A percentile compares a stretch with the other conserved stretches of the same genome.
These are phyloP conservation scores for Chytriomyces sp. DNA, from an alignment of 192 early-diverging fungal genomes.

Conservation along the genomic window DNA sequence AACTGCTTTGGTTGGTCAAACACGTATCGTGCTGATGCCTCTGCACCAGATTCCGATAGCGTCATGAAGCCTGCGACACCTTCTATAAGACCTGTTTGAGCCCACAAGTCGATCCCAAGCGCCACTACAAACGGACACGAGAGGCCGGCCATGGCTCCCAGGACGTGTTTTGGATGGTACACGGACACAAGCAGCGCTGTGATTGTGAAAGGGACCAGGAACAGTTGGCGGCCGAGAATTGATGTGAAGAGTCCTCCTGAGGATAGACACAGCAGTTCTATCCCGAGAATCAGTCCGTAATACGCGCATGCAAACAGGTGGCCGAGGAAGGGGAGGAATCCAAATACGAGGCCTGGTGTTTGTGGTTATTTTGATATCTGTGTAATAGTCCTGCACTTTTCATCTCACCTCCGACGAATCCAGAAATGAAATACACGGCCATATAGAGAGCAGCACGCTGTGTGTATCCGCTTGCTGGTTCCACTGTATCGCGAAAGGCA, in stretches of 20 bases:
- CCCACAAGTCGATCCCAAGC: slow-evolving; percentile 17
- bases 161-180: neutral
- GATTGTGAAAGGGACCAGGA: slow-evolving; percentile 2
- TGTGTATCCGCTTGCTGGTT: slow-evolving; percentile 11
- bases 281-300: slow-evolving; percentile 3
- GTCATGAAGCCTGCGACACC: slow-evolving; percentile 21
- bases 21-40: neutral
- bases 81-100: neutral
- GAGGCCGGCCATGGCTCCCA: neutral
- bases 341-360: neutral
- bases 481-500: neutral
- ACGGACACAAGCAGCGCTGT: neutral
- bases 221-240: neutral
- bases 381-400: neutral
- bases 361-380: neutral
- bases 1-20: slow-evolving; percentile 22
- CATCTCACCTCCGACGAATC: slow-evolving; percentile 18
- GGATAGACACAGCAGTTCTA: slow-evolving; percentile 13
- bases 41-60: neutral
- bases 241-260: slow-evolving; percentile 14
- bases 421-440: neutral
- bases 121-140: slow-evolving; percentile 3
- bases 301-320: neutral
- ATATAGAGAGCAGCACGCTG: slow-evolving; percentile 23
- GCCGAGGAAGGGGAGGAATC: neutral